phyloP scores from a whole-genome alignment of 768 basidiomycete genomes.

The Rhizopogon salebrosus region DNA sequence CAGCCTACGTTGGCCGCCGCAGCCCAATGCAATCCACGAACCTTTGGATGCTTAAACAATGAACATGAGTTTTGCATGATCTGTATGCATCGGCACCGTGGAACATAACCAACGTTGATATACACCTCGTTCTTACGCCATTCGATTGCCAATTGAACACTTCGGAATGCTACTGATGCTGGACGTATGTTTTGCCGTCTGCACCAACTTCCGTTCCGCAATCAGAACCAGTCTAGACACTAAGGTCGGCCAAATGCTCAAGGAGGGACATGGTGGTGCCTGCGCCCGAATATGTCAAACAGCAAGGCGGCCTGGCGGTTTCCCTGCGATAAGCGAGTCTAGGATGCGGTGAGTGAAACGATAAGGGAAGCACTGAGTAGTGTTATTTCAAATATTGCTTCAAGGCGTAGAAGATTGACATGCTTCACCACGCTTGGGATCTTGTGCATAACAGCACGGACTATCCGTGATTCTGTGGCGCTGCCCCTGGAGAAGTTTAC shows the following conservation, averaged over 20 bases:
- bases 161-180: slow-evolving; percentile 91
- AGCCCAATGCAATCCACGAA: slow-evolving; percentile 32
- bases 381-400: slow-evolving; percentile 42
- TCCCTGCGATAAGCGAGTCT: slow-evolving; percentile 65
- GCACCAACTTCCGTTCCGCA: slow-evolving; percentile 70
- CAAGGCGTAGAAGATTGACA: slow-evolving; percentile 48
- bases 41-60: slow-evolving; percentile 57
- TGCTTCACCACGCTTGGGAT: slow-evolving; percentile 77
- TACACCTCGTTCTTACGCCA: slow-evolving; percentile 80
- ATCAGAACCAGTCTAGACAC: slow-evolving; percentile 37
- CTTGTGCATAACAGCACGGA: slow-evolving; percentile 81
- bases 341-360: slow-evolving; percentile 9
- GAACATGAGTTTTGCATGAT: too few species aligned
- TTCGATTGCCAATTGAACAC: slow-evolving; percentile 86
- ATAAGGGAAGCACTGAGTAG: background rate
- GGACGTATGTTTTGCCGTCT: slow-evolving; percentile 83
- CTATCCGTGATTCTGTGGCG: slow-evolving; percentile 60
- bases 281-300: slow-evolving; percentile 75
- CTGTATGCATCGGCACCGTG: slow-evolving; percentile 63
- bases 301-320: slow-evolving; percentile 63
- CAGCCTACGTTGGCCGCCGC: slow-evolving; percentile 77
- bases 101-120: slow-evolving; percentile 69
- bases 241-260: slow-evolving; percentile 37
- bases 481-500: slow-evolving; percentile 65
- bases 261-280: slow-evolving; percentile 65